These are phyloP conservation scores for Trichomonascaceae sp. DNA, from an alignment of 1,139 yeast species.

Conservation along the genomic window DNA sequence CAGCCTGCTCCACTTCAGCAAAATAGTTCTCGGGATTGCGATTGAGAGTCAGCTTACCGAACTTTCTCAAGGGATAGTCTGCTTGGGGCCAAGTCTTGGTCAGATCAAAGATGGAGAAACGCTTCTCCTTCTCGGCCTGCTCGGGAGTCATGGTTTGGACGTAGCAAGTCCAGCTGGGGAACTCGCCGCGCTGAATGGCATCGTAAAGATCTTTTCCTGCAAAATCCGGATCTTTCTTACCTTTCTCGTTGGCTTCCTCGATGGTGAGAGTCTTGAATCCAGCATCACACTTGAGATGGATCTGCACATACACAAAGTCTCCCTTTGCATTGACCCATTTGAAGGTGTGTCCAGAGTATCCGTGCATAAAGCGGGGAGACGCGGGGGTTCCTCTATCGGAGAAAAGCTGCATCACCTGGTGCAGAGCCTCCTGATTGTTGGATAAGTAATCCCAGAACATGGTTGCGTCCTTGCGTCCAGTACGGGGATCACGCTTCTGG, in stretches of 20 bases:
- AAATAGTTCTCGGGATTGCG: constrained; percentile 62
- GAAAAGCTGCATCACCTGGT: constrained; percentile 48
- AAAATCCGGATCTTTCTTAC: constrained; percentile 49
- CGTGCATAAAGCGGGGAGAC: constrained; percentile 49
- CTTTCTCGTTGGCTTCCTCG: constrained; percentile 42
- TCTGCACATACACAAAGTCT: constrained; percentile 50
- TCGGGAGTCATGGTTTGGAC: constrained; percentile 60
- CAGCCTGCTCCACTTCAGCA: constrained; percentile 70
- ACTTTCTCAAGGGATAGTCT: constrained; percentile 59
- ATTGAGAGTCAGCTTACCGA: constrained; percentile 55
- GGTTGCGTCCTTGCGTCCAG: constrained; percentile 60
- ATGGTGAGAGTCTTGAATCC: constrained; percentile 42
- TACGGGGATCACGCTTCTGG: constrained; percentile 68
- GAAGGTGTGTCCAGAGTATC: constrained; percentile 63
- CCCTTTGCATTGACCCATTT: constrained; percentile 53
- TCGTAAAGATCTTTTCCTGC: constrained; percentile 43
- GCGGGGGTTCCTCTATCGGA: constrained; percentile 63
- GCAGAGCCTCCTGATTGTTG: constrained; percentile 46
- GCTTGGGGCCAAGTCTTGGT: constrained; percentile 71
- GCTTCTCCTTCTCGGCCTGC: constrained; percentile 41
- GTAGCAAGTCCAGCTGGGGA: constrained; percentile 50
- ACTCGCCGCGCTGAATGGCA: constrained; percentile 43
- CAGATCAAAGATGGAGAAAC: constrained; percentile 45
- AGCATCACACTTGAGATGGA: constrained; percentile 46
- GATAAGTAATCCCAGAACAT: constrained; percentile 56